Percentiles rank a stretch among this genome's conserved stretches.
phyloP scores from a whole-genome alignment of 768 basidiomycete species.

The Strobilomyces dryophilus region DNA sequence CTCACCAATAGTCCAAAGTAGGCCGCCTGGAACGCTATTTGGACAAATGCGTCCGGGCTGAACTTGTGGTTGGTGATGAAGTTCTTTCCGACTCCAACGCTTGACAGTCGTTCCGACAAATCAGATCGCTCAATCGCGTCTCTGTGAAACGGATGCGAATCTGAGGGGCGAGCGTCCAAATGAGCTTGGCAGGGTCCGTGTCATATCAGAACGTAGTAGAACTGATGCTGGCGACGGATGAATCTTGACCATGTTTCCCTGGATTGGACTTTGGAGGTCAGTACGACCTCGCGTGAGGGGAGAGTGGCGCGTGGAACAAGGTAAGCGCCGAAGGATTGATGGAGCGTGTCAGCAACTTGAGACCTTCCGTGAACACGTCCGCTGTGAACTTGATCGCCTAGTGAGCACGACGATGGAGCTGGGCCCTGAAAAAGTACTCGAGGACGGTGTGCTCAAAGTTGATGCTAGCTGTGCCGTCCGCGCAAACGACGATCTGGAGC shows the following conservation, averaged over 20 bases:
- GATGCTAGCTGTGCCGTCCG: constrained; percentile 92
- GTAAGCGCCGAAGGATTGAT: constrained; percentile 96
- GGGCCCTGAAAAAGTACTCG: constrained; percentile 37
- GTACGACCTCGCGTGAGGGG: constrained; percentile 75
- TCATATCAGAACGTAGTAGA: constrained; percentile 38
- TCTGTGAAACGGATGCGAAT: constrained; percentile 90
- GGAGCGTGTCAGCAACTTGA: constrained; percentile 94
- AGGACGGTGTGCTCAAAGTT: constrained; percentile 98
- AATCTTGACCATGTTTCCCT: constrained; percentile 31
- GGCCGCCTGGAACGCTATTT: constrained; percentile 98
- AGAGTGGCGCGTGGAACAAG: constrained; percentile 86
- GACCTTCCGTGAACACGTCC: constrained; percentile 94
- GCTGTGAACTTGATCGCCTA: constrained; percentile 59
- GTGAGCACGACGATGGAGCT: constrained; percentile 2
- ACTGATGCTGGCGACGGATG: constrained; percentile 25
- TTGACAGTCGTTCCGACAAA: constrained; percentile 97
- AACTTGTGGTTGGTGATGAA: constrained; percentile 94
- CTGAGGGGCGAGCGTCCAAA: constrained; percentile 87
- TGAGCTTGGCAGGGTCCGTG: constrained; percentile 90
- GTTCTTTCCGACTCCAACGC: constrained; percentile 91
- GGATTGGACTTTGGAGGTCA: constrained; percentile 43
- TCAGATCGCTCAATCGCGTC: constrained; percentile 89
- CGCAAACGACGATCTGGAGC: constrained; percentile 96
- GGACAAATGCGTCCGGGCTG: constrained; percentile 96
- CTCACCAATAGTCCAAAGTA: constrained; percentile 85